Evolutionary conservation across 345 rosid species (phyloP).

Genomic region (Dipteronia dyeriana): DNA sequence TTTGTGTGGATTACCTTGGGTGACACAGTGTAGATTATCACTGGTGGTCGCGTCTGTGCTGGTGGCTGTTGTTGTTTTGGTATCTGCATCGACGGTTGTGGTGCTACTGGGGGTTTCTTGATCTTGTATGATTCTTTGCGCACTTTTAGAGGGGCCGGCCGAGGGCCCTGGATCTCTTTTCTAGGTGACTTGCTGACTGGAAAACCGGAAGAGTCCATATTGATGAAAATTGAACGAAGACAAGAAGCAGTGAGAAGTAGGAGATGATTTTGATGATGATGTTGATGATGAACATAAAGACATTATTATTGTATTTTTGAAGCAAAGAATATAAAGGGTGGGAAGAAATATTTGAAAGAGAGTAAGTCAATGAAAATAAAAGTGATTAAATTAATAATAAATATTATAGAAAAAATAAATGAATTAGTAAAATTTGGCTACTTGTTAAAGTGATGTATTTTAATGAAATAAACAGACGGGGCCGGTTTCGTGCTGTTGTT

Average conservation of each 20-base stretch:
- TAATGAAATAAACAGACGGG: not conserved
- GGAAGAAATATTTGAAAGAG: not conserved
- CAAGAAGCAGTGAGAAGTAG: not conserved
- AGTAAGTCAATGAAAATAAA: not conserved
- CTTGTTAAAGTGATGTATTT: not conserved
- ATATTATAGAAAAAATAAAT: not conserved
- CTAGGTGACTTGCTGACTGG: slow-evolving; percentile 59
- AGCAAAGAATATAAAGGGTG: not conserved
- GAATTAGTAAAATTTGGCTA: slow-evolving; percentile 3
- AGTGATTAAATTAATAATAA: not conserved
- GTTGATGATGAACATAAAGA: slow-evolving; percentile 7
- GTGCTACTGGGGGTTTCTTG: slow-evolving; percentile 64
- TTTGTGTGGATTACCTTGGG: slow-evolving; percentile 85
- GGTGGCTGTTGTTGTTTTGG: slow-evolving; percentile 17
- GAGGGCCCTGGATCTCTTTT: slow-evolving; percentile 76
- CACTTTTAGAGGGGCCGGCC: slow-evolving; percentile 75
- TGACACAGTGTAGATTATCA: slow-evolving; percentile 81
- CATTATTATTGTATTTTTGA: slow-evolving; percentile 20
- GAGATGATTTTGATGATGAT: not conserved
- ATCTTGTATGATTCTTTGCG: slow-evolving; percentile 80
- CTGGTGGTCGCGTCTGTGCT: slow-evolving; percentile 51
- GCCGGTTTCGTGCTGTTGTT: slow-evolving; percentile 34
- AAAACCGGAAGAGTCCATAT: slow-evolving; percentile 42
- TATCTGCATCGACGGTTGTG: slow-evolving; percentile 22
- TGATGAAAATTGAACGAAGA: not conserved